Evolutionary conservation across 2,329 filamentous ascomycete genomes (phyloP), one percentile per base, ranked within the genome.

Genomic region (Bipolaris cookei): DNA sequence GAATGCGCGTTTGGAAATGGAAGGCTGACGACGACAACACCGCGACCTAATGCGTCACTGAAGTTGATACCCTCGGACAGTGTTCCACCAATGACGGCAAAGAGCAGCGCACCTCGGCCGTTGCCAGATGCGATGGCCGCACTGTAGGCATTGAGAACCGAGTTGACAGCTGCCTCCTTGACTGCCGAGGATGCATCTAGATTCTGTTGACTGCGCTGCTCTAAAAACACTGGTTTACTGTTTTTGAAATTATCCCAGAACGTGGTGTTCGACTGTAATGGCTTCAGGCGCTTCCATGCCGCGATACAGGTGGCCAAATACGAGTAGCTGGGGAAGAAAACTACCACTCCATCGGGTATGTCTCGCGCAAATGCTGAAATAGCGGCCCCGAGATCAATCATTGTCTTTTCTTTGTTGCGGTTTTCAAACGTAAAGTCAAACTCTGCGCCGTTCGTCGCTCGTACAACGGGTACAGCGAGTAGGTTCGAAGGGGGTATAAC

Each of bases 51-150:
- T 3, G 84, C 83, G 77, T 99, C 93, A 0, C 91, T 94, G 79
- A 99, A 99, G 78, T 99, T 99, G 79, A 99, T 99, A 63, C 95
- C 95, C 78, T 99, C 95, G 56, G 91, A 96, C 79, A 99, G 89
- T 65, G 94, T 96, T 13, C 95, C 95, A 52, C 94, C 94, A 2
- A 99, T 89, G 3, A 99, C 93, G 51, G 92, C 93, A 23, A 99
- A 84, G 0, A 99, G 84, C 0, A 98, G 79, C 0, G 90, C 94
- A 0, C 93, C 93, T 45, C 84, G 82, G 1, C 76, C 82, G 38
- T 72, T 78, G 66, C 67, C 63, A 11, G 65, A 65, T 28, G 68
- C 63, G 35, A 98, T 88, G 3, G 89, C 87, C 21, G 83, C 77
- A 6, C 86, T 86, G 75, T 98, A 99, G 14, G 86, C 83, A 34